Evolutionary conservation across 2,329 filamentous ascomycete species (phyloP).

Genomic region (Botrytis sinoallii): DNA sequence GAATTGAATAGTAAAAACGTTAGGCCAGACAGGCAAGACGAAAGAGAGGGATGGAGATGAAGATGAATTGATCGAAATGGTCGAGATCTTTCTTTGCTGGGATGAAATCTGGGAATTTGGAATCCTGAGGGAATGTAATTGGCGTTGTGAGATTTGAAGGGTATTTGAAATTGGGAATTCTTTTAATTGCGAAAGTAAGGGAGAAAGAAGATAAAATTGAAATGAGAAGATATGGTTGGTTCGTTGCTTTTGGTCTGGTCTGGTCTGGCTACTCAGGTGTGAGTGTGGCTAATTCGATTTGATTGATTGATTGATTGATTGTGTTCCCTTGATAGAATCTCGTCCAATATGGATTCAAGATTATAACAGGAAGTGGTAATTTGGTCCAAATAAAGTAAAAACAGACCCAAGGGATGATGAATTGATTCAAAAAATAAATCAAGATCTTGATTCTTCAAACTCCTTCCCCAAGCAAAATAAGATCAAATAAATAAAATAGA

Average conservation of each 20-base stretch:
- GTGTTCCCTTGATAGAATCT: not conserved
- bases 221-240: conserved; percentile 16
- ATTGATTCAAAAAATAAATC: not conserved
- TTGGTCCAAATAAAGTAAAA: not conserved
- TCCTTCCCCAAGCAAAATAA: not conserved
- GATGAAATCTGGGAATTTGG: not conserved
- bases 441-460: not conserved
- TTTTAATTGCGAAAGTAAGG: conserved; percentile 19
- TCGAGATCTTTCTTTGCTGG: not conserved
- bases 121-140: conserved; percentile 9
- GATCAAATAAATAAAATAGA: not conserved
- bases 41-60: not conserved
- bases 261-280: too few species aligned
- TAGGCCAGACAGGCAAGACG: conserved; percentile 9
- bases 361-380: not conserved
- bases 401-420: not conserved
- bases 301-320: too few species aligned
- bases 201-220: conserved; percentile 7
- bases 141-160: not conserved
- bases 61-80: not conserved
- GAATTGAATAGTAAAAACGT: not conserved
- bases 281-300: too few species aligned
- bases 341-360: not conserved
- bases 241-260: conserved; percentile 5
- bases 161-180: conserved; percentile 9